phyloP scores from a whole-genome alignment of 176 grass and related monocot genomes.

The Echinochloa phyllopogon region DNA sequence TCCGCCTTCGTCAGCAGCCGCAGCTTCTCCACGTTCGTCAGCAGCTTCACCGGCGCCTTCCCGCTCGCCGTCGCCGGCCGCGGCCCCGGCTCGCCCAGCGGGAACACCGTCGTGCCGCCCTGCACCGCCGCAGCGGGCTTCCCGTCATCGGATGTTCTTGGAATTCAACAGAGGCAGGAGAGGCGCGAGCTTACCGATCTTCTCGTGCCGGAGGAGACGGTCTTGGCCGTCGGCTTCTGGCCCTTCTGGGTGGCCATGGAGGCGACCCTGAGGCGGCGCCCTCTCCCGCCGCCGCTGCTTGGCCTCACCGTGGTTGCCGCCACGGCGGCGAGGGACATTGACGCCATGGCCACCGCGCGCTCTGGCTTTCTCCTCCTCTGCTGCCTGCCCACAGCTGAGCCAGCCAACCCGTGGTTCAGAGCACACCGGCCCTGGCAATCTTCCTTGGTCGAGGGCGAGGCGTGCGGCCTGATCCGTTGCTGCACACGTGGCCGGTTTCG shows the following conservation, averaged over 20 bases:
- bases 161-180: neutral
- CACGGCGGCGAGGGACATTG: conserved; percentile 26
- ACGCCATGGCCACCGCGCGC: conserved; percentile 28
- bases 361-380: neutral
- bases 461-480: neutral
- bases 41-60: conserved; percentile 65
- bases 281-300: neutral
- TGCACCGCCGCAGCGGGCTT: neutral
- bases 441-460: conserved; percentile 23
- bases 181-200: conserved; percentile 40
- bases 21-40: conserved; percentile 94
- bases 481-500: neutral
- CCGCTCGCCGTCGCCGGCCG: conserved; percentile 1
- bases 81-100: conserved; percentile 66
- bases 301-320: neutral
- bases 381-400: neutral
- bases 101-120: conserved; percentile 85
- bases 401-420: neutral
- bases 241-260: conserved; percentile 46
- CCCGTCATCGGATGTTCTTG: neutral
- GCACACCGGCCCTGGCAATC: neutral
- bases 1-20: conserved; percentile 94
- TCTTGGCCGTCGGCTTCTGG: conserved; percentile 35
- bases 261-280: conserved; percentile 27
- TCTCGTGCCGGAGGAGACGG: conserved; percentile 38